Evolutionary conservation across 352 stramenopile genomes (phyloP).

Genomic region (Aphanomyces astaci): DNA sequence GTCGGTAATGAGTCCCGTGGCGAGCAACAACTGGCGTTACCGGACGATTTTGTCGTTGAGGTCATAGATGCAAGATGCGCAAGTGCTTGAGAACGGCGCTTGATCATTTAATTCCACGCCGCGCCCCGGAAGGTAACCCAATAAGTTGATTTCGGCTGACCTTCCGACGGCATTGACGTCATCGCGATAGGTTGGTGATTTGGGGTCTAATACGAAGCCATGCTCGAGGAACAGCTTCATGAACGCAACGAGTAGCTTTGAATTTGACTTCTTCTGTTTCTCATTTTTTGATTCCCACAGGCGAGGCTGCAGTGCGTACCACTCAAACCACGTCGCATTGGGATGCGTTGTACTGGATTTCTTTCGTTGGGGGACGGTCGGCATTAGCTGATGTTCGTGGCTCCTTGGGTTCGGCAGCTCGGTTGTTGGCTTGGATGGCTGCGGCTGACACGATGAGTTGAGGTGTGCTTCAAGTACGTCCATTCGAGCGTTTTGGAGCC

Average conservation of each 20-base stretch:
- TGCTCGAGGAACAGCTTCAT: conserved; percentile 30
- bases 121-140: not conserved
- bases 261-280: conserved; percentile 20
- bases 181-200: not conserved
- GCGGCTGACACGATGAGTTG: not conserved
- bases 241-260: conserved; percentile 26
- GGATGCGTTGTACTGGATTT: not conserved
- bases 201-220: conserved; percentile 21
- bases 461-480: not conserved
- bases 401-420: not conserved
- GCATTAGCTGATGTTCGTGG: not conserved
- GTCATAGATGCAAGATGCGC: not conserved
- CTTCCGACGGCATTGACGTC: not conserved
- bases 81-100: not conserved
- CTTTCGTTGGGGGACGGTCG: no score
- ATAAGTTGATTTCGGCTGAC: not conserved
- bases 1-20: not conserved
- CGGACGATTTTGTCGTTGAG: not conserved
- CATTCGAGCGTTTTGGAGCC: not conserved
- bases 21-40: not conserved
- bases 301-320: conserved; percentile 26
- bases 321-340: conserved; percentile 24
- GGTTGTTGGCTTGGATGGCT: not conserved
- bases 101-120: not conserved
- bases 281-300: conserved; percentile 18